A percentile compares a stretch with the other conserved stretches of the same genome.
phyloP scores from a whole-genome alignment of 2,329 filamentous ascomycete species.

The Pseudocercospora pini-densiflorae region DNA sequence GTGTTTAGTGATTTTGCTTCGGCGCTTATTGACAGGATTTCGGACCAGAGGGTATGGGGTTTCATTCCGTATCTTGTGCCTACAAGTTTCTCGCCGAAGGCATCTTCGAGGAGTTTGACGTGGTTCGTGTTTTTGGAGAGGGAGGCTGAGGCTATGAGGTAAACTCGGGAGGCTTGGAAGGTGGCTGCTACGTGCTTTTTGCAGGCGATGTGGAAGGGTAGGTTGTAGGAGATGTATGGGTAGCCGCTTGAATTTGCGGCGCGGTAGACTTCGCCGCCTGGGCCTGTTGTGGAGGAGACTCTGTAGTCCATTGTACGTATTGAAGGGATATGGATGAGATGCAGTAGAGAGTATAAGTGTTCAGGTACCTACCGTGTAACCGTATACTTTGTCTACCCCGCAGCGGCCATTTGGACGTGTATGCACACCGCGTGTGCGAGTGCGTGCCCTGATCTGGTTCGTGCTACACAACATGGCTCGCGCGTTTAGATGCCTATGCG shows the following conservation, averaged over 20 bases:
- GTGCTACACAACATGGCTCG: too few species aligned
- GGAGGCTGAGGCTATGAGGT: conserved; percentile 57
- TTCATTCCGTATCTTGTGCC: conserved; percentile 57
- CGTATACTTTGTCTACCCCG: too few species aligned
- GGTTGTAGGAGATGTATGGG: conserved; percentile 54
- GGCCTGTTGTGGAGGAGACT: neutral
- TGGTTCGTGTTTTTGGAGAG: conserved; percentile 53
- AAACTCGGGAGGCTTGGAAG: conserved; percentile 53
- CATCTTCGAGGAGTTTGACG: conserved; percentile 47
- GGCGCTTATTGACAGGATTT: conserved; percentile 54
- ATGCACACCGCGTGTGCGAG: too few species aligned
- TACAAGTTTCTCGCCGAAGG: conserved; percentile 49
- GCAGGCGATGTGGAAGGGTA: conserved; percentile 52
- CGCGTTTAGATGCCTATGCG: too few species aligned
- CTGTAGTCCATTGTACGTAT: neutral
- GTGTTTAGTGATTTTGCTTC: conserved; percentile 46
- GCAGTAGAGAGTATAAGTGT: too few species aligned
- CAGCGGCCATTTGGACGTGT: too few species aligned
- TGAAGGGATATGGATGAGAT: too few species aligned
- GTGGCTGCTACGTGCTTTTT: conserved; percentile 51
- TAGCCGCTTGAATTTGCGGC: conserved; percentile 19
- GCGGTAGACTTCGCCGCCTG: conserved; percentile 16
- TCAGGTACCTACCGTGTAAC: too few species aligned
- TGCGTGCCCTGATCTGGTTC: too few species aligned
- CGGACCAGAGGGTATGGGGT: conserved; percentile 59